A percentile compares a stretch with the other conserved stretches of the same genome.
phyloP scores from a whole-genome alignment of 2,329 filamentous ascomycete genomes.

The Shiraia sp. region DNA sequence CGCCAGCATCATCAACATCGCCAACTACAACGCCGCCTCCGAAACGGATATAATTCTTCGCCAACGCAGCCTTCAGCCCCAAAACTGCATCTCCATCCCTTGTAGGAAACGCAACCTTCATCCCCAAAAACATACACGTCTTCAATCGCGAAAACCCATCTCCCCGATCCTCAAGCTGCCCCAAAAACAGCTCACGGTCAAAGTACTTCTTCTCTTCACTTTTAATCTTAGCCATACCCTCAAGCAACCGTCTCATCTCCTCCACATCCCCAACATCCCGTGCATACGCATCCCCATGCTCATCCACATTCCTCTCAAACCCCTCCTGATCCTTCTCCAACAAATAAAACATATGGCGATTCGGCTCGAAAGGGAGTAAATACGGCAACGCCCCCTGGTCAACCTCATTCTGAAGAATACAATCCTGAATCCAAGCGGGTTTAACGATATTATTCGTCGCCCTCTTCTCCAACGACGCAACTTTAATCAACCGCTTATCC shows the following conservation, averaged over 20 bases:
- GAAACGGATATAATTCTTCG: conserved; percentile 67
- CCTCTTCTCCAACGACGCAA: conserved; percentile 77
- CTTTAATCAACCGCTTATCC: conserved; percentile 79
- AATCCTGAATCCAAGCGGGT: conserved; percentile 83
- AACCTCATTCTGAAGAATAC: conserved; percentile 64
- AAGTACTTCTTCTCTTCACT: conserved; percentile 18
- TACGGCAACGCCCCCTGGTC: conserved; percentile 58
- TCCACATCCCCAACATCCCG: conserved; percentile 64
- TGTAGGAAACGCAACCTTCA: conserved; percentile 22
- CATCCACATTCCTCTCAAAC: conserved; percentile 69
- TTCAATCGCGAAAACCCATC: conserved; percentile 27
- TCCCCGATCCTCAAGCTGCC: conserved; percentile 34
- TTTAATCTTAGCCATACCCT: conserved; percentile 43
- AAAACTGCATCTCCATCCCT: conserved; percentile 12
- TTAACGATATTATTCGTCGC: conserved; percentile 73
- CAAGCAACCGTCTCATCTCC: conserved; percentile 59
- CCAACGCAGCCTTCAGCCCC: conserved; percentile 45
- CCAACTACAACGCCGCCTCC: conserved; percentile 65
- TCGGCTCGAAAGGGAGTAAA: conserved; percentile 67
- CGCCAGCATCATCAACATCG: conserved; percentile 53
- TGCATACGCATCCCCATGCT: conserved; percentile 81
- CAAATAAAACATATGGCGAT: conserved; percentile 73
- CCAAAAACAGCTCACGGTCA: conserved; percentile 23
- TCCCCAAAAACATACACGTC: conserved; percentile 37
- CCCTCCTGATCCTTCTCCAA: conserved; percentile 59